These are phyloP conservation scores for Phytophthora sp. DNA, from an alignment of 352 stramenopile species.

Conservation along the genomic window DNA sequence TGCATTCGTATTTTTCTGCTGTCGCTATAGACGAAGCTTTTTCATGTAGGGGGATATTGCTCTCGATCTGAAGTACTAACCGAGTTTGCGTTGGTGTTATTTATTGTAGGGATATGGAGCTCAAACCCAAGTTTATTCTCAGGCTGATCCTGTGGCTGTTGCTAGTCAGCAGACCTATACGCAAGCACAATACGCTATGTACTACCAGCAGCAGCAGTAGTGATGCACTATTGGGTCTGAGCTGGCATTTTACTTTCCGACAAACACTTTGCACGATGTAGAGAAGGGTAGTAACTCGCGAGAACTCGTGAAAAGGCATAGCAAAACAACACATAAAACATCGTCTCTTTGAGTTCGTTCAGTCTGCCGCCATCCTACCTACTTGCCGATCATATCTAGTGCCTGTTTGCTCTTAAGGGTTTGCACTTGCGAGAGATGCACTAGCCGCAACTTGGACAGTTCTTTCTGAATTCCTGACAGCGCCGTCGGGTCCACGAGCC, in stretches of 20 bases:
- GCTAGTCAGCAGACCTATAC: constrained; percentile 47
- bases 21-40: constrained; percentile 11
- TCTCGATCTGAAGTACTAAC: constrained; percentile 21
- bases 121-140: constrained; percentile 53
- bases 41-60: constrained; percentile 26
- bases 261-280: not conserved
- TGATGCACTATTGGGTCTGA: too few species aligned
- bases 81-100: constrained; percentile 20
- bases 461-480: constrained; percentile 84
- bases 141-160: constrained; percentile 39
- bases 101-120: constrained; percentile 58
- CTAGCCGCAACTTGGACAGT: constrained; percentile 82
- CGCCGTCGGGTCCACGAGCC: constrained; percentile 72
- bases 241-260: too few species aligned
- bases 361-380: constrained; percentile 12
- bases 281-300: not conserved
- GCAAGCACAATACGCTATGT: constrained; percentile 68
- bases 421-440: constrained; percentile 86
- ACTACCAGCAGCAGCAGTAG: constrained; percentile 78
- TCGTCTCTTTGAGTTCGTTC: constrained; percentile 3
- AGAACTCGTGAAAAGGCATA: constrained; percentile 14
- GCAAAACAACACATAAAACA: constrained; percentile 6
- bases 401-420: constrained; percentile 88
- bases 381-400: constrained; percentile 75
- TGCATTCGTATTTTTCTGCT: constrained; percentile 35